phyloP scores from a whole-genome alignment of 2,329 filamentous ascomycete genomes.

The Fulvia fulva region DNA sequence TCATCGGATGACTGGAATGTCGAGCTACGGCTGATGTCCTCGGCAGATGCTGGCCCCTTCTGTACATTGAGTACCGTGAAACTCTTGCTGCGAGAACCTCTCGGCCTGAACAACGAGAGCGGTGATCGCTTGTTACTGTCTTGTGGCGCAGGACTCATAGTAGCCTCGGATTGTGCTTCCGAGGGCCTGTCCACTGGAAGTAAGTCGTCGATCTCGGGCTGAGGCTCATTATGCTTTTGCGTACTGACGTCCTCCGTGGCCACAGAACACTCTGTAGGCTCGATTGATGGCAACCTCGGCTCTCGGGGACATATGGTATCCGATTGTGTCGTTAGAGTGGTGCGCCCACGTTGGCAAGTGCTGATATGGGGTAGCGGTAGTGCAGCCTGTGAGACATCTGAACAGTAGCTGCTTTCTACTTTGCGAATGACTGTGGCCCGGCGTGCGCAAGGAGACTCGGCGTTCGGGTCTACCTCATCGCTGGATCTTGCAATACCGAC shows the following conservation, averaged over 20 bases:
- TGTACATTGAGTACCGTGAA: slow-evolving; percentile 8
- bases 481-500: not conserved
- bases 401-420: slow-evolving; percentile 35
- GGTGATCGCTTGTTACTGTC: slow-evolving; percentile 11
- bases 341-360: not conserved
- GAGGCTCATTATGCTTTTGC: not conserved
- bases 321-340: too few species aligned
- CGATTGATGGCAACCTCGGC: not conserved
- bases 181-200: slow-evolving; percentile 22
- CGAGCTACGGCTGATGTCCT: not conserved
- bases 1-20: slow-evolving; percentile 1
- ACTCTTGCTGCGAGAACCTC: not conserved
- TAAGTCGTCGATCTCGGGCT: slow-evolving; percentile 9
- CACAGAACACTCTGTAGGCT: not conserved
- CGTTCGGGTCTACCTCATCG: slow-evolving; percentile 3
- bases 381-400: slow-evolving; percentile 31
- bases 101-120: slow-evolving; percentile 12
- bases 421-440: slow-evolving; percentile 13
- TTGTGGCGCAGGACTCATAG: not conserved
- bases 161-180: slow-evolving; percentile 2
- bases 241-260: not conserved
- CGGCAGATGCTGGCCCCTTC: not conserved
- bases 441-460: not conserved
- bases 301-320: not conserved
- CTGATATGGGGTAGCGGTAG: slow-evolving; percentile 1